Evolutionary conservation across 495 filamentous ascomycete species (phyloP).

Genomic region (Xylaria cubensis): DNA sequence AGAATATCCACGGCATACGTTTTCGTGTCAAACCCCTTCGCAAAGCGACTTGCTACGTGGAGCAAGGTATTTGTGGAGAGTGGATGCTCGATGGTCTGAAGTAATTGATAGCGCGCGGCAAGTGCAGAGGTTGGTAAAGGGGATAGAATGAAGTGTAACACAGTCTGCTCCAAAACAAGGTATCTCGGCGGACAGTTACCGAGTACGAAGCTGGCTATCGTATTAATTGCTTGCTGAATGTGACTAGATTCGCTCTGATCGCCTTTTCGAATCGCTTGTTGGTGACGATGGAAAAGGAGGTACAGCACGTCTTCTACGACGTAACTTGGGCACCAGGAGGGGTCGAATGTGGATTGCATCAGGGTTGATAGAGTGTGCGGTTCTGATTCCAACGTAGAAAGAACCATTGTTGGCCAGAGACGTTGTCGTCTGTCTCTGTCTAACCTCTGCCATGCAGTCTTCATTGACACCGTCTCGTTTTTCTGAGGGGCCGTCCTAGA

Average conservation of each 20-base stretch:
- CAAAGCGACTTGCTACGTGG: constrained; percentile 47
- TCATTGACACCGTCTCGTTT: constrained; percentile 38
- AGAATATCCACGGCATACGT: constrained; percentile 38
- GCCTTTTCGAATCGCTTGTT: background rate
- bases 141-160: constrained; percentile 26
- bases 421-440: constrained; percentile 37
- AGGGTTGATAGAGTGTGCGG: constrained; percentile 54
- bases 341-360: constrained; percentile 55
- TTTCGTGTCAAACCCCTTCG: constrained; percentile 34
- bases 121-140: constrained; percentile 23
- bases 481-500: background rate
- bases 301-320: constrained; percentile 60
- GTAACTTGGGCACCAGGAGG: constrained; percentile 52
- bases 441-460: constrained; percentile 50
- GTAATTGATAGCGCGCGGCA: constrained; percentile 39
- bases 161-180: constrained; percentile 32
- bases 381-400: constrained; percentile 56
- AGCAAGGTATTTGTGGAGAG: constrained; percentile 51
- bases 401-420: constrained; percentile 60
- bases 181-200: constrained; percentile 31
- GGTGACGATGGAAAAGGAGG: constrained; percentile 44
- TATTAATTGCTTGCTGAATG: constrained; percentile 18
- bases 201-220: constrained; percentile 33
- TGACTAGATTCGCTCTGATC: constrained; percentile 35
- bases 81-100: constrained; percentile 40